Percentiles rank a stretch among this genome's conserved stretches.
These are phyloP conservation scores for Tillandsia leiboldiana DNA, from an alignment of 176 grass and related monocot genomes.

Conservation along the genomic window DNA sequence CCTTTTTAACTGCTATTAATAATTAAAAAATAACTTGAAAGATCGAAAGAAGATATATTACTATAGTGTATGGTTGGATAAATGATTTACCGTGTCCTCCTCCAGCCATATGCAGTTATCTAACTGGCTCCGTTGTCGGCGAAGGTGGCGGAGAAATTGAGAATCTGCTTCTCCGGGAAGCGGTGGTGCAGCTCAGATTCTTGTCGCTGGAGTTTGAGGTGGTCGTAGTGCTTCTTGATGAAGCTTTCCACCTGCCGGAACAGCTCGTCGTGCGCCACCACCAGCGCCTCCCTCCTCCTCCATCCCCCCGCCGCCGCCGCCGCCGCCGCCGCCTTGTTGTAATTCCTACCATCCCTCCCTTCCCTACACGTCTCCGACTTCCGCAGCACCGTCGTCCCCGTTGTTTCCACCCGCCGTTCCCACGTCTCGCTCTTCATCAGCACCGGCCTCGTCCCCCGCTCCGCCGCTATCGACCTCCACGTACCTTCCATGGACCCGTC, in stretches of 20 bases:
- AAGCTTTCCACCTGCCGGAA: conserved; percentile 57
- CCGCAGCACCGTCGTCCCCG: conserved; percentile 7
- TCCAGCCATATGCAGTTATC: too few species aligned
- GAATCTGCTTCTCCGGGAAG: conserved; percentile 25
- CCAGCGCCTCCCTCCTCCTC: conserved; percentile 55
- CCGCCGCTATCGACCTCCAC: conserved; percentile 38
- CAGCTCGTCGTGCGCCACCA: conserved; percentile 39
- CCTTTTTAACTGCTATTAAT: too few species aligned
- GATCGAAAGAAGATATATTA: too few species aligned
- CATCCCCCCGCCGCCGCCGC: conserved; percentile 8
- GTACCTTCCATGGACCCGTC: conserved; percentile 33
- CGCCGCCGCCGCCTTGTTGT: neutral
- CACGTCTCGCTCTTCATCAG: conserved; percentile 65
- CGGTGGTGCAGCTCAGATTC: conserved; percentile 57
- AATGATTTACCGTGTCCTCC: too few species aligned
- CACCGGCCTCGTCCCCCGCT: conserved; percentile 20
- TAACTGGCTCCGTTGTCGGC: too few species aligned
- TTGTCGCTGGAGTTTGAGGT: conserved; percentile 67
- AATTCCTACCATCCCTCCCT: conserved; percentile 10
- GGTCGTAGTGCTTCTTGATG: conserved; percentile 61
- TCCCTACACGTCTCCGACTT: conserved; percentile 31
- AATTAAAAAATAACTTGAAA: too few species aligned
- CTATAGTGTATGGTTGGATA: too few species aligned
- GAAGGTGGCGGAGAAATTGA: neutral
- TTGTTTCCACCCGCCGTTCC: conserved; percentile 29